Evolutionary conservation across 345 rosid species (phyloP), one percentile per base, ranked within the genome.

Genomic region (Cardamine occulta): DNA sequence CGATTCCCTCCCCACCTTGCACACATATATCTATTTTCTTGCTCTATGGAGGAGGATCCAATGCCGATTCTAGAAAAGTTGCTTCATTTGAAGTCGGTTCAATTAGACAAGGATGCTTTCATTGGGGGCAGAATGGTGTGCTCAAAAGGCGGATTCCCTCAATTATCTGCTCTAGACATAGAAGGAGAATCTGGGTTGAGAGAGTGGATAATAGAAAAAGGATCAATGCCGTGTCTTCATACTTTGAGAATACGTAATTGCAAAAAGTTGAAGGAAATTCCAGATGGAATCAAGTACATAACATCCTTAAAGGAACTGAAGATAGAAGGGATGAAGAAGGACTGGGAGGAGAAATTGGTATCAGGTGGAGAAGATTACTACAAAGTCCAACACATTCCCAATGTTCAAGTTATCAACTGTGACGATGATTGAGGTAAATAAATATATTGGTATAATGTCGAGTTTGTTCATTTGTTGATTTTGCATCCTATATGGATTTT

Each of bases 51-150:
- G 21, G 67, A 63, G 34, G 67, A 63, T 63, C 52, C 68, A 26
- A 47, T 63, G 54, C 68, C 39, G 6, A n/a, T 63, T 63, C 24
- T 63, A 6, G 54, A 63, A n/a, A 63, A 44, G 6, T 63, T 45
- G n/a, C 39, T n/a, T 63, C 54, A 44, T 14, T 26, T 63, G 63
- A 56, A 19, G 49, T 55, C 55, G 59, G 63, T 59, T 64, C 29
- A 76, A 2, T 40, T 63, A 14, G 0, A 2, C 62, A 52, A 40
- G 21, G 53, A n/a, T 24, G 19, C 63, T 68, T 83, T 79, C 23
- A 4, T 0, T 7, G 89, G 82, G 18, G 81, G 31, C 18, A 35
- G 53, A 53, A 80, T 85, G 68, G 14, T 39, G 40, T 80, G 72
- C 66, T 77, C 79, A 5, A 32, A 28, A 47, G 58, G 8, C 2